phyloP scores from a whole-genome alignment of 805 yeast genomes.

The Candida jianshihensis region DNA sequence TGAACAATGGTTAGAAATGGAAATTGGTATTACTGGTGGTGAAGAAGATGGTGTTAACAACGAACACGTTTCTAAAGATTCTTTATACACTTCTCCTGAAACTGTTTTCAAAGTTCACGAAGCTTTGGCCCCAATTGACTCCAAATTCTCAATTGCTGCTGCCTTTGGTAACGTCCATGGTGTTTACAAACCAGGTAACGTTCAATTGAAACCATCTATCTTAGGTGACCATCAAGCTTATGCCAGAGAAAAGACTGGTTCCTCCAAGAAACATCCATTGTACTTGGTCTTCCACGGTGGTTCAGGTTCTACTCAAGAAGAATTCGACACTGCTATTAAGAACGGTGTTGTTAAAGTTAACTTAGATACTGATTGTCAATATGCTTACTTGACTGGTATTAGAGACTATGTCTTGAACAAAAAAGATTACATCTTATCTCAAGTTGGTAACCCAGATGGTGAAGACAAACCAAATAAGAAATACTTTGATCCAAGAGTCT shows the following conservation, averaged over 20 bases:
- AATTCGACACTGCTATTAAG: slow-evolving; percentile 84
- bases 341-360: slow-evolving; percentile 98
- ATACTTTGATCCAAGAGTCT: slow-evolving; percentile 99
- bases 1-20: slow-evolving; percentile 99
- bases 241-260: slow-evolving; percentile 62
- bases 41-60: slow-evolving; percentile 99
- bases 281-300: slow-evolving; percentile 99
- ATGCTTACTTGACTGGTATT: slow-evolving; percentile 93
- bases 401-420: slow-evolving; percentile 94
- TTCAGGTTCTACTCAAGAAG: slow-evolving; percentile 91
- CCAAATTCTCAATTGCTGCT: slow-evolving; percentile 99
- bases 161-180: slow-evolving; percentile 99
- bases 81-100: slow-evolving; percentile 91
- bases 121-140: slow-evolving; percentile 85
- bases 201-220: slow-evolving; percentile 83
- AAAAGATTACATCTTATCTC: slow-evolving; percentile 86
- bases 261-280: slow-evolving; percentile 59
- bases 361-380: slow-evolving; percentile 98
- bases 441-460: slow-evolving; percentile 99
- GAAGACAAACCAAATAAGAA: slow-evolving; percentile 99
- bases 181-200: slow-evolving; percentile 99
- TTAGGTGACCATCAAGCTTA: slow-evolving; percentile 93
- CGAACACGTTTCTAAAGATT: slow-evolving; percentile 81
- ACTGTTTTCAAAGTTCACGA: slow-evolving; percentile 88
- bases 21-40: slow-evolving; percentile 99